Evolutionary conservation across 169 alveolate genomes (phyloP).

Genomic region (Amoebophrya sp.): DNA sequence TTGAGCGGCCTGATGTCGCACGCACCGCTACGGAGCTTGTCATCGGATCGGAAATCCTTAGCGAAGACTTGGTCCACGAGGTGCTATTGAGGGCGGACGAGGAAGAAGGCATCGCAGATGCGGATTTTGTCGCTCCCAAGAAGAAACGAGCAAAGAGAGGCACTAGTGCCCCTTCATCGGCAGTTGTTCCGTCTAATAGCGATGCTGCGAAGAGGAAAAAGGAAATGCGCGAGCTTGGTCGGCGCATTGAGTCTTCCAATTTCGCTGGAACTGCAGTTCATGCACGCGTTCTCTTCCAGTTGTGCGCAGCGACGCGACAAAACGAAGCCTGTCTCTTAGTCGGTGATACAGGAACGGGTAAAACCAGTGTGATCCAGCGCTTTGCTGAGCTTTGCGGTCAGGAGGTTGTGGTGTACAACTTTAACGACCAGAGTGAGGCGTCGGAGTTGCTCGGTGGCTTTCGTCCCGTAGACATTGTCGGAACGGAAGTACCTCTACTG

Average conservation of each 20-base stretch:
- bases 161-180: too few relatives aligned
- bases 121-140: background rate
- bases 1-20: background rate
- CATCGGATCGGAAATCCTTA: background rate
- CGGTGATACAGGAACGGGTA: constrained; percentile 99
- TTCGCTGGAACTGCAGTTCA: constrained; percentile 58
- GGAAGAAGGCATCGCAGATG: background rate
- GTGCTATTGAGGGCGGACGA: background rate
- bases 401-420: constrained; percentile 81
- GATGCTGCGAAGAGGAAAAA: background rate
- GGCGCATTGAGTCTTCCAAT: constrained; percentile 31
- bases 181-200: too few relatives aligned
- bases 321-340: constrained; percentile 91
- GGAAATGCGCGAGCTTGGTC: constrained; percentile 20
- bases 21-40: background rate
- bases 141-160: too few relatives aligned
- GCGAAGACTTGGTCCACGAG: background rate
- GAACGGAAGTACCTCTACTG: constrained; percentile 31
- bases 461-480: constrained; percentile 49
- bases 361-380: constrained; percentile 88
- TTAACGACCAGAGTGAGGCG: constrained; percentile 82
- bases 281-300: constrained; percentile 66
- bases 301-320: constrained; percentile 62
- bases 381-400: constrained; percentile 71
- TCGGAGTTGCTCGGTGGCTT: constrained; percentile 79